Conservation (phyloP, 768 basidiomycete genomes). For the Tylopilus sp. region DNA sequence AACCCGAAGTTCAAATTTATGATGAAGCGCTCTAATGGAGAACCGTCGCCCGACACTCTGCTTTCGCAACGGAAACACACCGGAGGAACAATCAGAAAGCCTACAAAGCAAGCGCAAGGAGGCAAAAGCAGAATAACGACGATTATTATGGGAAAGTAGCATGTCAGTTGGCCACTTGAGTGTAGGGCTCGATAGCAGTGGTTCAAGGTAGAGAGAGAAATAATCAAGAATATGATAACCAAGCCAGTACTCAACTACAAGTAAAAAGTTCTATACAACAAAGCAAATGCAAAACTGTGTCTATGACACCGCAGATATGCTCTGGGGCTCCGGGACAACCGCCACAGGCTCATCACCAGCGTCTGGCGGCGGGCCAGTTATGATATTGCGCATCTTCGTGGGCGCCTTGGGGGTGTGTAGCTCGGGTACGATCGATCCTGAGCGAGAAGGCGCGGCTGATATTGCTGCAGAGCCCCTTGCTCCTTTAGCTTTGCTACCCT, state of each 20-base stretch:
- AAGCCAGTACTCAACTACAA: background rate
- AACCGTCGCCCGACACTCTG: background rate
- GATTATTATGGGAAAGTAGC: background rate
- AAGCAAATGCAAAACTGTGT: slow-evolving; percentile 4
- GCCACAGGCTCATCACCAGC: slow-evolving; percentile 47
- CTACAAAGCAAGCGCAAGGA: background rate
- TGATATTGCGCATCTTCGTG: slow-evolving; percentile 66
- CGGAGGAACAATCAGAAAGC: background rate
- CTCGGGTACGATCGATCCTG: slow-evolving; percentile 52
- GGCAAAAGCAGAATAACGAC: background rate
- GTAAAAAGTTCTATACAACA: slow-evolving; percentile 1
- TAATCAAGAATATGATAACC: slow-evolving; percentile 12
- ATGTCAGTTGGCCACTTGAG: background rate
- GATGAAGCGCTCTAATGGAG: background rate
- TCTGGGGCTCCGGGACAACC: slow-evolving; percentile 16
- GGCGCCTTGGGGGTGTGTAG: slow-evolving; percentile 45
- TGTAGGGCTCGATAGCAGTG: background rate
- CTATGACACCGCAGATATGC: slow-evolving; percentile 19
- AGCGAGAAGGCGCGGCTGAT: slow-evolving; percentile 55
- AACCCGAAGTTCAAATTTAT: background rate
- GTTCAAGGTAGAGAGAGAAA: background rate
- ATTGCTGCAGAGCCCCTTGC: slow-evolving; percentile 36
- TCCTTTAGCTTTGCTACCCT: slow-evolving; percentile 41
- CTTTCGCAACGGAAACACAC: background rate
- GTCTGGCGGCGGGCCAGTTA: slow-evolving; percentile 49